A percentile compares a stretch with the other conserved stretches of the same genome.
Evolutionary conservation across 2,329 filamentous ascomycete genomes (phyloP).

Genomic region (Botrytis sinoallii): DNA sequence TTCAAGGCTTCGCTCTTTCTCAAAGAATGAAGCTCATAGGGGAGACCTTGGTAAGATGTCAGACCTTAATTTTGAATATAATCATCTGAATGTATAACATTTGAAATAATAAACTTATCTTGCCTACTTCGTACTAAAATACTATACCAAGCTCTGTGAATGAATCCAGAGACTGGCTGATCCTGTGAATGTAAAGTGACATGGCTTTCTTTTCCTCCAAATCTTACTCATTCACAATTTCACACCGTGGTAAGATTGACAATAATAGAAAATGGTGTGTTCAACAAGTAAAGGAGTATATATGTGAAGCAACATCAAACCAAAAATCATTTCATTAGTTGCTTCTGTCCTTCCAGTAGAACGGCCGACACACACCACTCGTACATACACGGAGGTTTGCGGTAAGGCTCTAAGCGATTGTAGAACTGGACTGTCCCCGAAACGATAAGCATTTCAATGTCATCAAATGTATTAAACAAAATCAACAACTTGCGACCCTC

Average conservation of each 20-base stretch:
- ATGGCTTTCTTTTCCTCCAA: neutral
- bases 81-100: neutral
- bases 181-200: neutral
- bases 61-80: neutral
- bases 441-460: slow-evolving; percentile 1
- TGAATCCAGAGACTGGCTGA: neutral
- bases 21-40: neutral
- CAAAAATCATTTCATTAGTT: neutral
- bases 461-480: neutral
- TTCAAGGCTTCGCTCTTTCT: neutral
- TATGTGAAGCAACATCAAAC: neutral
- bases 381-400: neutral
- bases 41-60: neutral
- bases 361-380: neutral
- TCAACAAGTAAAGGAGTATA: neutral
- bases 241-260: neutral
- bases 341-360: neutral
- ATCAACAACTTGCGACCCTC: neutral
- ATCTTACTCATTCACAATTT: neutral
- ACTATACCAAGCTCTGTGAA: neutral
- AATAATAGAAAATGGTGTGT: neutral
- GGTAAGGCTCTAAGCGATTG: slow-evolving; percentile 8
- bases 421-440: neutral
- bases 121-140: neutral
- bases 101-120: neutral